Conservation (phyloP, 2,329 filamentous ascomycete genomes). For the Colletotrichum sp. region DNA sequence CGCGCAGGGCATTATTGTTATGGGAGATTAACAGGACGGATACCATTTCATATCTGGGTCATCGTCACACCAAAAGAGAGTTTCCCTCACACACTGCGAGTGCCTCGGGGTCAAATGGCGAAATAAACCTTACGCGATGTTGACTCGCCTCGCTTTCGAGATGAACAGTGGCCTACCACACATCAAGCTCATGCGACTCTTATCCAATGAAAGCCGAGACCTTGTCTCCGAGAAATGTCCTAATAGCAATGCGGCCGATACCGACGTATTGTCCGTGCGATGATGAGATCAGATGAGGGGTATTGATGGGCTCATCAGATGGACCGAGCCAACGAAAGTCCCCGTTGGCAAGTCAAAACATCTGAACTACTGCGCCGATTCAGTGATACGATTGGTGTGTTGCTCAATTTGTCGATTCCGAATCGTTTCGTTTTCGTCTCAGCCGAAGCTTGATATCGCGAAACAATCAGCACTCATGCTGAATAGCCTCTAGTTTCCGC, state of each 20-base stretch:
- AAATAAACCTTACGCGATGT: not conserved
- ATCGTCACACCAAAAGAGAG: not conserved
- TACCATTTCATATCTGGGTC: not conserved
- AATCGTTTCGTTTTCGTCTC: not conserved
- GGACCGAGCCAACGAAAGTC: not conserved
- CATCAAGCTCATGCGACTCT: not conserved
- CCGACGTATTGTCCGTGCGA: not conserved
- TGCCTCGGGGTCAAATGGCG: not conserved
- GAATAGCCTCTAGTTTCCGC: not conserved
- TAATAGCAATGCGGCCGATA: not conserved
- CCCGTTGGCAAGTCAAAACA: not conserved
- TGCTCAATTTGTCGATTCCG: not conserved
- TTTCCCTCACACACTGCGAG: not conserved
- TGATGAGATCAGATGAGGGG: not conserved
- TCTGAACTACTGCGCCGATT: not conserved
- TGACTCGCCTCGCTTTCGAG: not conserved
- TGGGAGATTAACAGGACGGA: not conserved
- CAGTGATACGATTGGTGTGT: not conserved
- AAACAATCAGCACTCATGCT: not conserved
- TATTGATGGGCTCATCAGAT: not conserved
- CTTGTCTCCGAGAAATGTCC: not conserved
- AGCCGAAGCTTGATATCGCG: not conserved
- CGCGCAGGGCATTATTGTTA: accelerated
- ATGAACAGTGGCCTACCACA: not conserved
- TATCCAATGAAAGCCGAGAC: not conserved